Percentiles rank a stretch among this genome's conserved stretches.
Evolutionary conservation across 129 eudicot genomes (phyloP).

Genomic region (Saposhnikovia divaricata): DNA sequence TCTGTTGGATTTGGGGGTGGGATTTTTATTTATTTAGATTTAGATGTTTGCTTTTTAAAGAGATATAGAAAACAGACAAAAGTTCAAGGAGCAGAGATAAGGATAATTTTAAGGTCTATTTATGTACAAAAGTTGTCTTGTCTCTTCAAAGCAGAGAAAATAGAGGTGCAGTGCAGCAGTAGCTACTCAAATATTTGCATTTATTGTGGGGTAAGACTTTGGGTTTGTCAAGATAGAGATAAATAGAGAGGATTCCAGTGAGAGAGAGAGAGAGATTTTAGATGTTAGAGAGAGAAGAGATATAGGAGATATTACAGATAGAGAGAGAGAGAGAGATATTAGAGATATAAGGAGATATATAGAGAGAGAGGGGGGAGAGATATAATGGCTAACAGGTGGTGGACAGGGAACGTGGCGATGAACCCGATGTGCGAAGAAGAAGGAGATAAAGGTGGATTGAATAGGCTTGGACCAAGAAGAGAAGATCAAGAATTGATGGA

Average conservation of each 20-base stretch:
- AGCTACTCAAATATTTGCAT: conserved; percentile 11
- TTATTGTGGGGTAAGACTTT: not conserved
- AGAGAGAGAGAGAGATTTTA: not conserved
- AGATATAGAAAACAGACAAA: conserved; percentile 11
- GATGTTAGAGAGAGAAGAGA: not conserved
- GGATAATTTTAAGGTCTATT: conserved; percentile 23
- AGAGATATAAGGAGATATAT: not conserved
- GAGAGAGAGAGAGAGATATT: not conserved
- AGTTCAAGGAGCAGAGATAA: conserved; percentile 10
- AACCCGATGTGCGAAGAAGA: conserved; percentile 32
- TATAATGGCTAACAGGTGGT: conserved; percentile 68
- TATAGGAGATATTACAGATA: not conserved
- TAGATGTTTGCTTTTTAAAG: not conserved
- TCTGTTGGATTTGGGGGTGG: conserved; percentile 12
- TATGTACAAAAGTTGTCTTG: conserved; percentile 11
- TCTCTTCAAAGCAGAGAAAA: conserved; percentile 1
- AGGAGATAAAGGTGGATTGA: conserved; percentile 22
- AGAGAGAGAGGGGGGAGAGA: not conserved
- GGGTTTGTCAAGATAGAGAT: conserved; percentile 4
- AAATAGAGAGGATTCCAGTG: not conserved
- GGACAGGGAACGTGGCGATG: conserved; percentile 71
- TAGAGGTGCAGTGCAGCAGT: not conserved
- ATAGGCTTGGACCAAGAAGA: conserved; percentile 17
- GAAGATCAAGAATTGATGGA: conserved; percentile 33
- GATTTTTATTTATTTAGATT: not conserved